Percentiles rank a stretch among this genome's conserved stretches.
Evolutionary conservation across 306 rosid species (phyloP).

Genomic region (Fragaria nilgerrensis): DNA sequence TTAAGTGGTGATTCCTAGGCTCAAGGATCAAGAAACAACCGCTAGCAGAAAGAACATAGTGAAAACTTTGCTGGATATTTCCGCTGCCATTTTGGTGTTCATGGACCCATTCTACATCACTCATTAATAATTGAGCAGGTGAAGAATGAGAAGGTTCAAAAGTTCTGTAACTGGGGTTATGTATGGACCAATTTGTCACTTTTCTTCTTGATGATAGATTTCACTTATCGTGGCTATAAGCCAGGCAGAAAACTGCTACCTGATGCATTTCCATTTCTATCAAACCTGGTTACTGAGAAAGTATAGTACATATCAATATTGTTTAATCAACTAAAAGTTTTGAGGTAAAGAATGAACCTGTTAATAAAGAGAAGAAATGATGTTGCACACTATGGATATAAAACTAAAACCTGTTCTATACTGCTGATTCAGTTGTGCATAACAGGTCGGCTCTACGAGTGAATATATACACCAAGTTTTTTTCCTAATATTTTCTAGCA

Average conservation of each 20-base stretch:
- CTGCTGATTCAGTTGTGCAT: neutral
- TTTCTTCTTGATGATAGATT: neutral
- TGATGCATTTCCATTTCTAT: neutral
- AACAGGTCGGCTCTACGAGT: conserved; percentile 2
- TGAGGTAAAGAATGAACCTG: neutral
- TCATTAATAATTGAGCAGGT: neutral
- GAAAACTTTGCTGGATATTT: neutral
- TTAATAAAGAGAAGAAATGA: neutral
- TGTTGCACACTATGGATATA: neutral
- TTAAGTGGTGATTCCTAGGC: neutral
- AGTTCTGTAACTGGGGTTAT: neutral
- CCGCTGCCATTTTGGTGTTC: neutral
- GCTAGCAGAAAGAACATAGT: neutral
- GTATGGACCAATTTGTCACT: neutral
- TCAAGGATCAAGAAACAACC: neutral
- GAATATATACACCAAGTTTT: neutral
- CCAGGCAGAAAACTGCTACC: neutral
- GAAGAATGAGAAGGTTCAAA: neutral
- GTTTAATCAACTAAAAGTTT: conserved; percentile 1
- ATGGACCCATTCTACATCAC: neutral
- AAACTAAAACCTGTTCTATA: conserved; percentile 6
- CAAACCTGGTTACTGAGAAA: neutral
- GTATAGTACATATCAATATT: neutral
- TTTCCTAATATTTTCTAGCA: neutral
- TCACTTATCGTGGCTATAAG: too few species aligned